Percentiles rank a stretch among this genome's conserved stretches.
phyloP scores from a whole-genome alignment of 495 filamentous ascomycete species.

The Trichoderma gamsii region DNA sequence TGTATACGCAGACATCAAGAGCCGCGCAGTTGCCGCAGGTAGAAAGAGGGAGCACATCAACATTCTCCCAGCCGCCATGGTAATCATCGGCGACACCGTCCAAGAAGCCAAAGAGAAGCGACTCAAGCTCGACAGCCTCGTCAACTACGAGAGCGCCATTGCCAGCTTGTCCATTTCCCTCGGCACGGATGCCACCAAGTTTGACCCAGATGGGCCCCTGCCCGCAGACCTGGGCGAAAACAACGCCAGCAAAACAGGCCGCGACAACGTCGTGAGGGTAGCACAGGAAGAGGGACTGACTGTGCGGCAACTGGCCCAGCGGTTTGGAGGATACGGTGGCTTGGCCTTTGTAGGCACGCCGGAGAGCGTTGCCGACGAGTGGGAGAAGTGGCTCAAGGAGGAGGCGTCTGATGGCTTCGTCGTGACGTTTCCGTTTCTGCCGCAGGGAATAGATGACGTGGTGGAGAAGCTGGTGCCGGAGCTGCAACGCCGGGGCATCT shows the following conservation, averaged over 20 bases:
- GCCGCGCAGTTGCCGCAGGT: conserved; percentile 37
- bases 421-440: conserved; percentile 43
- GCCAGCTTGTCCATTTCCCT: conserved; percentile 47
- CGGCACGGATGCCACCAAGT: conserved; percentile 39
- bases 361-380: conserved; percentile 42
- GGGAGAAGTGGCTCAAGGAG: conserved; percentile 42
- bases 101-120: conserved; percentile 46
- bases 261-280: conserved; percentile 38
- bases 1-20: conserved; percentile 50
- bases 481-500: conserved; percentile 44
- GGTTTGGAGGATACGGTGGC: conserved; percentile 45
- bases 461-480: conserved; percentile 44
- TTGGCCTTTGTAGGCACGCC: conserved; percentile 49
- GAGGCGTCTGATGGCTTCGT: conserved; percentile 44
- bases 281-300: conserved; percentile 41
- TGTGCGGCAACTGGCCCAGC: conserved; percentile 44
- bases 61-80: conserved; percentile 47
- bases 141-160: conserved; percentile 52
- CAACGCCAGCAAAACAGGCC: conserved; percentile 48
- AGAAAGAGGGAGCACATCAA: conserved; percentile 42
- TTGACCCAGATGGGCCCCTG: conserved; percentile 45
- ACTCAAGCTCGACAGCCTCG: conserved; percentile 44
- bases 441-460: conserved; percentile 48
- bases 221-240: conserved; percentile 46
- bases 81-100: conserved; percentile 37